Conservation (phyloP, 2,329 filamentous ascomycete species). For the Colletotrichum sp. region DNA sequence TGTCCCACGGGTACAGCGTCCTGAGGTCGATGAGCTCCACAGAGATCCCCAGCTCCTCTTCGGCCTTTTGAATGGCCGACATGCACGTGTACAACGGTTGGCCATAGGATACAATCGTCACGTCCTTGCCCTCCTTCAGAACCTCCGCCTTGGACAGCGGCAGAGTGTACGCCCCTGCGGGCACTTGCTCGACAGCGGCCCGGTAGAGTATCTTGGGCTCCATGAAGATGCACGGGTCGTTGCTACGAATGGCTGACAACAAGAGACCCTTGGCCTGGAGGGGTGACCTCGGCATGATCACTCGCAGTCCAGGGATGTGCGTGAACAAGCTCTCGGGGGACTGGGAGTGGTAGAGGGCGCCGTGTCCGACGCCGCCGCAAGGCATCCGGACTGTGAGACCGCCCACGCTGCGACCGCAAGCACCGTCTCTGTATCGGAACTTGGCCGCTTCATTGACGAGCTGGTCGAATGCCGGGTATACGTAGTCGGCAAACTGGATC, state of each 20-base stretch:
- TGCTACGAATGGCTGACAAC: conserved; percentile 76
- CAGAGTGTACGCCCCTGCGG: conserved; percentile 79
- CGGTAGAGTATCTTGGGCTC: conserved; percentile 94
- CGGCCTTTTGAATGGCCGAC: conserved; percentile 75
- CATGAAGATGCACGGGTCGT: conserved; percentile 91
- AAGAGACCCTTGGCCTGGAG: conserved; percentile 88
- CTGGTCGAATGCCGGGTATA: conserved; percentile 92
- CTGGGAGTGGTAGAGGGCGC: conserved; percentile 87
- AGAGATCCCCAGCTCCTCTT: conserved; percentile 76
- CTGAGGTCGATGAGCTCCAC: conserved; percentile 88
- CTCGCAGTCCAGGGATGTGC: conserved; percentile 83
- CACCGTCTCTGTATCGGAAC: conserved; percentile 77
- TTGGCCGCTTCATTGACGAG: conserved; percentile 94
- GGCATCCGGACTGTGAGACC: conserved; percentile 91
- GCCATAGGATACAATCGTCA: conserved; percentile 89
- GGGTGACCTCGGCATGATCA: conserved; percentile 86
- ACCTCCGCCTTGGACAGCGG: conserved; percentile 87
- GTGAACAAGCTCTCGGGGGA: conserved; percentile 88
- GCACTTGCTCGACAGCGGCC: conserved; percentile 90
- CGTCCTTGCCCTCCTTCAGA: conserved; percentile 77
- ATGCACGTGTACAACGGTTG: conserved; percentile 87
- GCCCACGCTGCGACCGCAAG: conserved; percentile 66
- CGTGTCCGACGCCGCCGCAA: conserved; percentile 87
- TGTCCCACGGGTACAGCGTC: conserved; percentile 92
- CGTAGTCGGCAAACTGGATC: conserved; percentile 95